Percentiles rank a stretch among this genome's conserved stretches.
Evolutionary conservation across 805 yeast species (phyloP).

Genomic region (Wickerhamomyces tratensis): DNA sequence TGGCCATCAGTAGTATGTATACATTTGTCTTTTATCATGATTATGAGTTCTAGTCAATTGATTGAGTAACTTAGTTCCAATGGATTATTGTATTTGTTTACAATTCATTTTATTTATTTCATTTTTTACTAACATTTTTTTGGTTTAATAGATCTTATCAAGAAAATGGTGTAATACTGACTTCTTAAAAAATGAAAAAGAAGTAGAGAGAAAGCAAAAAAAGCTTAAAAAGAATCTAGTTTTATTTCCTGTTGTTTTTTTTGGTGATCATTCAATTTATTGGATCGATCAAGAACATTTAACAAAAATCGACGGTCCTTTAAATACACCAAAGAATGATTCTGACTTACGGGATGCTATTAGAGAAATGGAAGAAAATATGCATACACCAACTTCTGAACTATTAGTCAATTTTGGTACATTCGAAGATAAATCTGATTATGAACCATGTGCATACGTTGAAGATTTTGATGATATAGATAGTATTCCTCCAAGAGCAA

Average conservation of each 20-base stretch:
- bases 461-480: too few species aligned
- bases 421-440: too few species aligned
- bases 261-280: not conserved
- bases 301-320: not conserved
- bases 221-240: not conserved
- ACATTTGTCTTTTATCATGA: not conserved
- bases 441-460: too few species aligned
- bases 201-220: not conserved
- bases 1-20: slow-evolving; percentile 37
- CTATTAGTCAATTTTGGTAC: too few species aligned
- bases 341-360: too few species aligned
- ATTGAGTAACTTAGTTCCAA: not conserved
- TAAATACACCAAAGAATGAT: too few species aligned
- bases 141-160: not conserved
- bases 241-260: not conserved
- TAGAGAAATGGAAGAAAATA: too few species aligned
- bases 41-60: not conserved
- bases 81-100: not conserved
- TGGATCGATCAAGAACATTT: not conserved
- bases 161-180: not conserved
- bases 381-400: too few species aligned
- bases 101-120: too few species aligned
- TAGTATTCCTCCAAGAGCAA: too few species aligned
- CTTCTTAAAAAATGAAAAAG: not conserved
- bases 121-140: too few species aligned